A percentile compares a stretch with the other conserved stretches of the same genome.
Evolutionary conservation across 345 rosid genomes (phyloP).

Genomic region (Ceriops zippeliana): DNA sequence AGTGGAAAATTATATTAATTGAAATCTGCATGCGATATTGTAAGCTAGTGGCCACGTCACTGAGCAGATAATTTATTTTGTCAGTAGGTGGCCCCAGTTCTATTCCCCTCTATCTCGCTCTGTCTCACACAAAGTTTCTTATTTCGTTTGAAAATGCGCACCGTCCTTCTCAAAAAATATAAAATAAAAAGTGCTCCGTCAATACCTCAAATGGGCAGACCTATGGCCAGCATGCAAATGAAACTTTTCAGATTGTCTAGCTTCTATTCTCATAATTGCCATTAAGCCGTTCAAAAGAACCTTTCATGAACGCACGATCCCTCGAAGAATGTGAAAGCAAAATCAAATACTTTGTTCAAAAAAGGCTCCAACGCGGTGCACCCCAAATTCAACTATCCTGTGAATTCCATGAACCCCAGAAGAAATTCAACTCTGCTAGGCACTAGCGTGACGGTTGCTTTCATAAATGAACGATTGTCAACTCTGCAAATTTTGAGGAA

Average conservation of each 20-base stretch:
- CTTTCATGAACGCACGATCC: not conserved
- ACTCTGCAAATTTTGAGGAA: not conserved
- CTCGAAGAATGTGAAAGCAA: not conserved
- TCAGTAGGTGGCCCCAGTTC: constrained; percentile 1
- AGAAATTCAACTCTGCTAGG: not conserved
- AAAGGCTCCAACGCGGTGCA: not conserved
- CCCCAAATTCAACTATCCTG: not conserved
- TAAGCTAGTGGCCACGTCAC: not conserved
- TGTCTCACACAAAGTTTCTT: not conserved
- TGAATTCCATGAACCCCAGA: too few species aligned
- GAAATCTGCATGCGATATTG: constrained; percentile 1
- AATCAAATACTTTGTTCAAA: not conserved
- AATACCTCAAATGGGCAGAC: not conserved
- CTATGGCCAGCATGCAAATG: not conserved
- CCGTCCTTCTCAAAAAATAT: not conserved
- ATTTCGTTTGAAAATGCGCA: not conserved
- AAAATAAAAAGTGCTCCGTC: not conserved
- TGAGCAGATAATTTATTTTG: not conserved
- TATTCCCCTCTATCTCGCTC: not conserved
- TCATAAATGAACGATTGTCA: not conserved
- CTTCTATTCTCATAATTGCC: not conserved
- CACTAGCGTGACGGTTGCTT: not conserved
- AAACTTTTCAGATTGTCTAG: constrained; percentile 3
- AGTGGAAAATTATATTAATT: not conserved
- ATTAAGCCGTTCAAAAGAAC: not conserved